Evolutionary conservation across 106 monocot genomes (phyloP), one percentile per base, ranked within the genome.

Genomic region (Dendrobium catenatum): DNA sequence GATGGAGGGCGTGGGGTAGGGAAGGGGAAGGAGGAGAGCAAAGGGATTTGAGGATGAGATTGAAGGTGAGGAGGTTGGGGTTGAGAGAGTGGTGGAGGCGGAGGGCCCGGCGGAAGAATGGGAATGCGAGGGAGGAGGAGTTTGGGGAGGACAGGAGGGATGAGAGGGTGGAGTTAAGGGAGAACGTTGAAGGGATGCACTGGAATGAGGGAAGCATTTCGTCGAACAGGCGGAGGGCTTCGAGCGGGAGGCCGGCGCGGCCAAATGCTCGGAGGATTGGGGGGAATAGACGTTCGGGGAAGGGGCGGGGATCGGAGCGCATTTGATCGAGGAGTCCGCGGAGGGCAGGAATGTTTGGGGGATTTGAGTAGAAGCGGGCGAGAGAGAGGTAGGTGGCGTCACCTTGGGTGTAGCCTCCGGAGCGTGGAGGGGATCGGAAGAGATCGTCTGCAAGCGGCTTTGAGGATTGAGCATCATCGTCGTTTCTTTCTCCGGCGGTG

Each of bases 171-270:
- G 91, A 89, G 88, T 89, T 91, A 83, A 89, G 81, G 82, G 87
- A 89, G 70, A 64, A 75, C 43, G 76, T 48, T 75, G 92, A 77
- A 41, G 92, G 94, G 48, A 24, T 0, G 84, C 85, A 86, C 55
- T 48, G 54, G 88, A 87, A 88, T 22, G 58, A 29, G 18, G 78
- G 84, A 27, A 85, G 87, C 83, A 91, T 72, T 54, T 72, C 37
- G 82, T 87, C 82, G 91, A 94, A 92, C 80, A 90, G 92, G 33
- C 70, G 86, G 87, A 92, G 82, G 77, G 97, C 90, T 58, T 72
- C 82, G 54, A 72, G 11, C 20, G 89, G 88, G 79, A 37, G 68
- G 27, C 77, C 48, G 77, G 84, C 81, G 78, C 78, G 81, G 73
- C 77, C 40, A 77, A 85, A 80, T 37, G 88, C 82, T 43, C 80